These are phyloP conservation scores for Pezicula neosporulosa DNA, from an alignment of 2,329 filamentous ascomycete genomes.

Conservation along the genomic window DNA sequence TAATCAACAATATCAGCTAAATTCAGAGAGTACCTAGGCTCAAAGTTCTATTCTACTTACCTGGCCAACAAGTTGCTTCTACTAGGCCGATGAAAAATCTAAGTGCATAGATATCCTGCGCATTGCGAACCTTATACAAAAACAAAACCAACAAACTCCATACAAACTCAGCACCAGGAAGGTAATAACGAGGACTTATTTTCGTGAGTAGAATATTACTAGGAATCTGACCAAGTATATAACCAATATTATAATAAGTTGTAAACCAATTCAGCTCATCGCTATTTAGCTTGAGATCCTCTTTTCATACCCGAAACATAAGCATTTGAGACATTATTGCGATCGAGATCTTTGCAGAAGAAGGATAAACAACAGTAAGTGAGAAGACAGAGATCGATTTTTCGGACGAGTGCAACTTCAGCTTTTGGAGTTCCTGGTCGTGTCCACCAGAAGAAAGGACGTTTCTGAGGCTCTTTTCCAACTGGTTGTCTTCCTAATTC, in stretches of 20 bases:
- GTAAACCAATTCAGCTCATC: conserved; percentile 37
- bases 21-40: too few species aligned
- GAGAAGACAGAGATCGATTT: not conserved
- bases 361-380: not conserved
- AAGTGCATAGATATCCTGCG: conserved; percentile 1
- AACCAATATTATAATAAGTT: conserved; percentile 44
- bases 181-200: conserved; percentile 9
- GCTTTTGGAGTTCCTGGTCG: not conserved
- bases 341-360: not conserved
- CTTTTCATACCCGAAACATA: conserved; percentile 33
- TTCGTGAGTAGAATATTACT: not conserved
- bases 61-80: conserved; percentile 12
- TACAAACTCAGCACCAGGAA: conserved; percentile 1
- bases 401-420: not conserved
- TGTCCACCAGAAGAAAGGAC: not conserved
- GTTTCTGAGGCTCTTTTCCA: too few species aligned
- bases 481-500: too few species aligned
- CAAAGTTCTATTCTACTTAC: too few species aligned
- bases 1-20: too few species aligned
- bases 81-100: conserved; percentile 3
- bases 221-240: conserved; percentile 42
- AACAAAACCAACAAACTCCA: conserved; percentile 2
- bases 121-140: not conserved
- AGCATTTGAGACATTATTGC: conserved; percentile 31
- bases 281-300: conserved; percentile 32